phyloP scores from a whole-genome alignment of 768 basidiomycete species.

The Mycena albidolilacea region DNA sequence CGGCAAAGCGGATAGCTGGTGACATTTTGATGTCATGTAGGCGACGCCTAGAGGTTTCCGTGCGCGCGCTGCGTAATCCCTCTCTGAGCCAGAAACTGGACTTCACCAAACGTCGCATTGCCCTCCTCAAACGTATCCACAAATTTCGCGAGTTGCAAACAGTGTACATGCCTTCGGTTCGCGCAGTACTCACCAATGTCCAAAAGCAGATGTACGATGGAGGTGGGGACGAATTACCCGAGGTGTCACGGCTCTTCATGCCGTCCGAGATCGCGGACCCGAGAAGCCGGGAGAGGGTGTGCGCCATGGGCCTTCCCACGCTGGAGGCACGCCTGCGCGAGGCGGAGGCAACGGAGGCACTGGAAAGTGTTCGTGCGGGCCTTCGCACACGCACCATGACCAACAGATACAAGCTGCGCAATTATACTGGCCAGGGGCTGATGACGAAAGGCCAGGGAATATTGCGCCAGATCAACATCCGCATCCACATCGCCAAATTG shows the following conservation, averaged over 20 bases:
- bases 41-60: not conserved
- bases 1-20: too few species aligned
- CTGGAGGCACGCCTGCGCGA: constrained; percentile 17
- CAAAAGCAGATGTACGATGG: not conserved
- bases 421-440: constrained; percentile 7
- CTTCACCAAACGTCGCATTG: not conserved
- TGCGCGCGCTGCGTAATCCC: not conserved
- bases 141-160: not conserved
- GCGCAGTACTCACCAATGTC: not conserved
- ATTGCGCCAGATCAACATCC: not conserved
- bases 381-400: constrained; percentile 11
- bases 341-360: constrained; percentile 5
- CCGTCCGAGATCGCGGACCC: not conserved
- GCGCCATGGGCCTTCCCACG: not conserved
- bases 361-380: not conserved
- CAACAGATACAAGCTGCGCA: not conserved
- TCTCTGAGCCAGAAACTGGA: not conserved
- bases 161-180: not conserved
- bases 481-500: not conserved
- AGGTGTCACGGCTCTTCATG: not conserved
- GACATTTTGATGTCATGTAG: not conserved
- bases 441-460: not conserved
- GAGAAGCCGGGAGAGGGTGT: not conserved
- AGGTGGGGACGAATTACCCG: not conserved
- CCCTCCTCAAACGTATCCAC: not conserved